Conservation (phyloP, 2,329 filamentous ascomycete species). For the Talaromyces amestolkiae region DNA sequence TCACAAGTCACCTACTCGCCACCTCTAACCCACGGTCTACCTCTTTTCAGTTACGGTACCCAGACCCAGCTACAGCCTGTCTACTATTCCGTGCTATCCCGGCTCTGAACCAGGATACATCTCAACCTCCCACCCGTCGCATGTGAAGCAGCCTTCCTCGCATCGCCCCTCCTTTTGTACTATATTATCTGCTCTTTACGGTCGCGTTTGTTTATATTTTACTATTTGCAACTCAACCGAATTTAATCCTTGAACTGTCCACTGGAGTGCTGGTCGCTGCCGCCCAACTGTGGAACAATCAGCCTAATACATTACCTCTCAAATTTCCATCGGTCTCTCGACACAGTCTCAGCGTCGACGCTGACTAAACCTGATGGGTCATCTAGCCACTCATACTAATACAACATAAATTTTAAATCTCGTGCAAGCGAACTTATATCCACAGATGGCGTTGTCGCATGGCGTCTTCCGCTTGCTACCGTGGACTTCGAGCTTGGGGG, state of each 20-base stretch:
- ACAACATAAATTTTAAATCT: not conserved
- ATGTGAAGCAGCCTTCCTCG: slow-evolving; percentile 7
- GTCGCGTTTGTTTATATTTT: not conserved
- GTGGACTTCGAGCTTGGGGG: slow-evolving; percentile 47
- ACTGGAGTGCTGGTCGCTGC: slow-evolving; percentile 14
- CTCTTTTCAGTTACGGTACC: not conserved
- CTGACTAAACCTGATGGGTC: slow-evolving; percentile 18
- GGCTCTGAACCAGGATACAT: slow-evolving; percentile 1
- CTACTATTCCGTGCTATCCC: slow-evolving; percentile 9
- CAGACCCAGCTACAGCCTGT: not conserved
- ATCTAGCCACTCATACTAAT: slow-evolving; percentile 4
- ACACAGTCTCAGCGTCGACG: slow-evolving; percentile 6
- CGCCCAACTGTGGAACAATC: not conserved
- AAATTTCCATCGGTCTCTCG: not conserved
- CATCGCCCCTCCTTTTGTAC: slow-evolving; percentile 6
- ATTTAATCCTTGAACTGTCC: not conserved
- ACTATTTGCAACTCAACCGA: not conserved
- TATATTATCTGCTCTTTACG: not conserved
- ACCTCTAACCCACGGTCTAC: not conserved
- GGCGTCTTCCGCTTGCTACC: slow-evolving; percentile 51
- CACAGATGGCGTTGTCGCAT: slow-evolving; percentile 35
- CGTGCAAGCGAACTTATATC: not conserved
- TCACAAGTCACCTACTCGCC: not conserved
- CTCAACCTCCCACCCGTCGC: not conserved
- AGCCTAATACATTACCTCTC: not conserved